Base-by-base conservation (phyloP, 331 rosid genomes). In the Quercus tomentella region DNA sequence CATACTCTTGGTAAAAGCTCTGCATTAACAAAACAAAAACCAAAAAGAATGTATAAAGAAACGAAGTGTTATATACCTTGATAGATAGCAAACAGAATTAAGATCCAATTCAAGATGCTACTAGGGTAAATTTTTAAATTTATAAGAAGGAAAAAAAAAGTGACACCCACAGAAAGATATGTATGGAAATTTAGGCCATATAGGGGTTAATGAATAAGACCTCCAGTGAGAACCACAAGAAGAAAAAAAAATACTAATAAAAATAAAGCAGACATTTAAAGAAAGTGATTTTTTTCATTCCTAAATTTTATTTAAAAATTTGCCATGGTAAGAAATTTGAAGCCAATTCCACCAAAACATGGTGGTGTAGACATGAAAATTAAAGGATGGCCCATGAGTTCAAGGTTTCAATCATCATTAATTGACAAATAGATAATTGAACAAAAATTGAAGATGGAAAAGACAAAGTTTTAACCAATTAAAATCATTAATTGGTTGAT, bases 1-100 rank as follows among this genome's bases (percentile, higher is more conserved):
- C 77, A 45, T 88, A 86, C 74, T 94, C 98, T 73, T 91, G 89
- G 87, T 83, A 86, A 97, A 95, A 94, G 79, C 89, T 87, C 98
- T 94, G 86, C 79, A 78, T 57, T 23, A 51, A 56, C 45, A 35
- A 35, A 70, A 62, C 54, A 30, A 43, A 23, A 52, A 16, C 6
- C 61, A 12, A 25, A 45, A 49, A 49, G 17, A 49, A 49, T 49
- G 54, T 49, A 49, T 14, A 12, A 49, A 49, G 55, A 49, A 49
- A 49, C 6, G 18, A 49, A 3, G 49, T 49, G 55, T 49, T 49
- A 49, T 14, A 49, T 49, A 49, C 17, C 17, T 49, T 49, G 30
- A 54, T 54, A 25, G 18, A 52, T 2, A 73, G 3, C 41, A 21
- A 83, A 3, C 17, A 68, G 30, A 14, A 45, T 8, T 51, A 6